A percentile compares a stretch with the other conserved stretches of the same genome.
Conservation (phyloP, 2,329 filamentous ascomycete species). For the Cladosporium sp. region DNA sequence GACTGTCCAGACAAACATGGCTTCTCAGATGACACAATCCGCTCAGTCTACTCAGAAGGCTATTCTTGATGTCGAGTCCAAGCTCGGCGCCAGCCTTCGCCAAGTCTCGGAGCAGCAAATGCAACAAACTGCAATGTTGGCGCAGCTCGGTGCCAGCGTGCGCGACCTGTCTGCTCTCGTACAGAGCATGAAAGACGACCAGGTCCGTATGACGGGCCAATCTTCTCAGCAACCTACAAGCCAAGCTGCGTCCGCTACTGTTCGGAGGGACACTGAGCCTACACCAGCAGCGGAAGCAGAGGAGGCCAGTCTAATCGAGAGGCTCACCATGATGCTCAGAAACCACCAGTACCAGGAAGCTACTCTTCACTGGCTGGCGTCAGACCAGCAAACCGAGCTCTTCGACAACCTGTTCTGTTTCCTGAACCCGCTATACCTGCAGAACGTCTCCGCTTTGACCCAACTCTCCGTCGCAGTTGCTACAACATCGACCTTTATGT, state of each 20-base stretch:
- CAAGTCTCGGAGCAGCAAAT: conserved; percentile 1
- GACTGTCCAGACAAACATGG: conserved; percentile 47
- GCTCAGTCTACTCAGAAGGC: conserved; percentile 60
- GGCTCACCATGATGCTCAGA: conserved; percentile 60
- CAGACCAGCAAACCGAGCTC: conserved; percentile 53
- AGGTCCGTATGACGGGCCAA: neutral
- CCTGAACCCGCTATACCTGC: conserved; percentile 54
- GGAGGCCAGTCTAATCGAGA: conserved; percentile 57
- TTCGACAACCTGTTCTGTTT: conserved; percentile 60
- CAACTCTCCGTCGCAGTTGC: conserved; percentile 59
- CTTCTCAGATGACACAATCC: conserved; percentile 52
- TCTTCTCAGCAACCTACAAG: neutral
- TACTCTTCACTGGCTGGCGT: conserved; percentile 57
- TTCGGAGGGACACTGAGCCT: neutral
- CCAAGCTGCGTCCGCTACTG: neutral
- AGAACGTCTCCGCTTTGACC: conserved; percentile 53
- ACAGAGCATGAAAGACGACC: conserved; percentile 8
- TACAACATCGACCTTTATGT: conserved; percentile 54
- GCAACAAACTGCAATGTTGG: conserved; percentile 7
- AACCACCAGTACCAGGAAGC: conserved; percentile 48
- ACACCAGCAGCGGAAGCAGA: conserved; percentile 31
- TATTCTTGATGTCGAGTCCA: conserved; percentile 59
- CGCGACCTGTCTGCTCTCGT: conserved; percentile 3
- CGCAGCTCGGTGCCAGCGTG: conserved; percentile 10
- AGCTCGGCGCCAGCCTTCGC: conserved; percentile 9